Base-by-base conservation (phyloP, 768 basidiomycete species). In the Mycena floridula region DNA sequence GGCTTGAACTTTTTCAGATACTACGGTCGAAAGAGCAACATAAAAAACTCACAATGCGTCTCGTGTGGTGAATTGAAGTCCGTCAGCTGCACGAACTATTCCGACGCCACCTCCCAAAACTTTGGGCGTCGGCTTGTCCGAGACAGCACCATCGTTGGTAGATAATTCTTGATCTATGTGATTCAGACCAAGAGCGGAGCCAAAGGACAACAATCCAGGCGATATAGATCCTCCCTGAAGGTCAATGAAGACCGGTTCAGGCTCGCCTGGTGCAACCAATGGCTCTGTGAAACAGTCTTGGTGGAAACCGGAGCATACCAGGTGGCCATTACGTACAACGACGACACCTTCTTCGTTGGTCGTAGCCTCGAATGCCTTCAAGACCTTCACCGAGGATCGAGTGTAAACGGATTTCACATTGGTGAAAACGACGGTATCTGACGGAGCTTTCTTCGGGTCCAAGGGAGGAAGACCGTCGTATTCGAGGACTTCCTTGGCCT, bases 381-480 rank as follows among this genome's bases (percentile, higher is more conserved):
- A 47, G 20, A 77, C 50, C 3, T 54, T 53, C n/a, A 52, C 54
- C 22, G 54, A 45, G 21, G 54, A 49, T 9, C 57, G 53, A 4
- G 58, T 52, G 43, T 69, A 77, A 27, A 85, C 56, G 5, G 64
- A 62, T 8, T 63, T 64, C 32, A 92, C 84, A 55, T 89, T 89
- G 20, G 60, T 67, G 57, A 92, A 89, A 20, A 78, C 59, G 25
- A 83, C 67, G 6, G 62, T 61, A 24, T 54, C 54, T 7, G 55
- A 55, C 21, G 59, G 48, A 11, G 52, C 49, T 47, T 65, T 67
- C 37, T 58, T 65, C 0, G 78, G 70, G 7, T 61, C 58, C 9
- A 94, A 67, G 12, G 89, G 86, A 5, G 87, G 86, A 43, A 92
- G 72, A 18, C 90, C 90, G 23, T 90, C 81, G 47, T 79, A 79